Base-by-base conservation (phyloP, 2,329 filamentous ascomycete genomes). In the Exutisphaerella laricina region DNA sequence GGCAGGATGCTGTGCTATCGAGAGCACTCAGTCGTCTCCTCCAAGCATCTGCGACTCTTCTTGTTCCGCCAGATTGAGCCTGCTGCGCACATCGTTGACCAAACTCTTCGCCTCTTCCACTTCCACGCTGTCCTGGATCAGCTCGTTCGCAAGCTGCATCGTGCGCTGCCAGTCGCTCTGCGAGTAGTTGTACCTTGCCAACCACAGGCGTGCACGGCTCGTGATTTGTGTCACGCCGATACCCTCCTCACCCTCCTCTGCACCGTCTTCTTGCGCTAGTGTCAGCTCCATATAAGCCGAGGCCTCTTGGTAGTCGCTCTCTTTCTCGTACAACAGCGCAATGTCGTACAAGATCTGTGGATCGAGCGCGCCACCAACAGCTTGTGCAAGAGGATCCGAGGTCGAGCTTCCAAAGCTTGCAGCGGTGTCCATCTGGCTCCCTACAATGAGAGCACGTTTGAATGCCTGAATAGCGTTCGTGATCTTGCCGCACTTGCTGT, bases 71-170 rank as follows among this genome's bases (percentile, higher is more conserved):
- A 51, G 33, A 25, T 39, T 84, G 65, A 88, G 75, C 53, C 85
- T 77, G 4, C 84, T 84, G 54, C 89, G 77, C 9, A 94, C 82
- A 64, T 97, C 90, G 48, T 88, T 77, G 49, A 95, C 85, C 55
- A 97, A 70, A 3, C 88, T 88, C 68, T 97, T 97, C 20, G 92
- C 92, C 66, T 98, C 92, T 63, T 98, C 92, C 2, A 97, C 88
- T 66, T 97, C 92, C 18, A 94, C 82, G 0, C 92, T 92, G 65
- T 98, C 92, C 66, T 96, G 88, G 62, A 89, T 96, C 33, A 98
- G 71, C 66, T 98, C 92, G 48, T 83, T 88, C 0, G 88, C 89
- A 30, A 97, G 70, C 49, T 87, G 79, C 66, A 85, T 84, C 3
- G 88, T 87, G 14, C 84, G 77, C 22, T 75, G 72, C 56, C 86